Conservation (phyloP, 257 asterid genomes). For the Solanum gandarillasii region DNA sequence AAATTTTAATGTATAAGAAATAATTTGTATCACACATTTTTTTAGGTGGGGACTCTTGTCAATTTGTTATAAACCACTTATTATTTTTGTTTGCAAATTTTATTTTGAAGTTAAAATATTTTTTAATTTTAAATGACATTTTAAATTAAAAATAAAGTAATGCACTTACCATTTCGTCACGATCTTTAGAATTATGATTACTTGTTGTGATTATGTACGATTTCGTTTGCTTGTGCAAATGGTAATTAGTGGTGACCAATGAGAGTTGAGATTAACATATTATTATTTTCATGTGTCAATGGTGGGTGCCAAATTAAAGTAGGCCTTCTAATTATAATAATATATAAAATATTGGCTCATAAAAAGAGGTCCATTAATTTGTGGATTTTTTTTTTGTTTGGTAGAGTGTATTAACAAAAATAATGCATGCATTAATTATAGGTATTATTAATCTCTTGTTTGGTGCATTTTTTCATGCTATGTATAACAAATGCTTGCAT, state of each 20-base stretch:
- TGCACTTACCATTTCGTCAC: accelerated
- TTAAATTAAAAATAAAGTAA: no score
- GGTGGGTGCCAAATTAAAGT: background rate
- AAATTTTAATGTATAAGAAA: background rate
- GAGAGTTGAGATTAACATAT: background rate
- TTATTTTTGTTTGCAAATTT: background rate
- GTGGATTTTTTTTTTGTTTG: background rate
- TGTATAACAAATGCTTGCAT: no score
- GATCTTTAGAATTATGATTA: background rate
- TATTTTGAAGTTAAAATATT: background rate
- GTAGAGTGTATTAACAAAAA: no score
- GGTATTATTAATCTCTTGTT: no score
- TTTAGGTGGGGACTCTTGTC: background rate
- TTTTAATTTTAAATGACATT: background rate
- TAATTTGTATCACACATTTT: background rate
- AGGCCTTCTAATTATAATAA: background rate
- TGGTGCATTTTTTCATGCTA: no score
- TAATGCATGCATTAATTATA: no score
- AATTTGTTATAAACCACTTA: background rate
- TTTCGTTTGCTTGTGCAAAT: background rate
- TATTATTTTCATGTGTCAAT: background rate
- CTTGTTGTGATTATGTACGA: background rate
- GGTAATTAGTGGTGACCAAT: background rate
- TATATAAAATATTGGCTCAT: background rate
- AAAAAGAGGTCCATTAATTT: background rate